A percentile compares a stretch with the other conserved stretches of the same genome.
These are phyloP conservation scores for Ophiosphaerella herpotricha DNA, from an alignment of 2,329 filamentous ascomycete species.

Conservation along the genomic window DNA sequence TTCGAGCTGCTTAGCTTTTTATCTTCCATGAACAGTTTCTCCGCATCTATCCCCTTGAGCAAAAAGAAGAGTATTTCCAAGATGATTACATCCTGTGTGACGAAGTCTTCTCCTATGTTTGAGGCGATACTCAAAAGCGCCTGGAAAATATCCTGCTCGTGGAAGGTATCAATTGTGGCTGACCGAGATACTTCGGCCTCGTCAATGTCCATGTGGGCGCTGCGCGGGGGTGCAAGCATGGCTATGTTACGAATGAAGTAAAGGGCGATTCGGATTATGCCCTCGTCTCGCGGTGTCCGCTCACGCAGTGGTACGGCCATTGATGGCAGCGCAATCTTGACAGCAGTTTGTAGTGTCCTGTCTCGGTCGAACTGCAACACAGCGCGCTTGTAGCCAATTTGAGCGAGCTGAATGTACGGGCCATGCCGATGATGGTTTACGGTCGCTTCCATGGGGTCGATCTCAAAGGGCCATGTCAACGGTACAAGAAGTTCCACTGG, in stretches of 20 bases:
- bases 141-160: constrained; percentile 87
- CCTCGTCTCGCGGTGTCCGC: constrained; percentile 78
- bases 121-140: constrained; percentile 85
- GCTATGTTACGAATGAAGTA: constrained; percentile 89
- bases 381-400: constrained; percentile 86
- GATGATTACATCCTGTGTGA: constrained; percentile 82
- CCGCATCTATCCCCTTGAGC: constrained; percentile 83
- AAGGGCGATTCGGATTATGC: constrained; percentile 86
- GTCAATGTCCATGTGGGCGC: constrained; percentile 79
- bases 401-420: constrained; percentile 84
- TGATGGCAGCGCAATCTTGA: constrained; percentile 80
- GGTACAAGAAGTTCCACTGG: constrained; percentile 84
- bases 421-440: constrained; percentile 91
- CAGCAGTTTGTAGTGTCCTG: constrained; percentile 77
- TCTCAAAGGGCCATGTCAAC: constrained; percentile 90
- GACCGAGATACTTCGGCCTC: constrained; percentile 88
- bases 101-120: constrained; percentile 92
- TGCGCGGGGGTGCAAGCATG: constrained; percentile 76
- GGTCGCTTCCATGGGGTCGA: constrained; percentile 78
- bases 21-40: constrained; percentile 84
- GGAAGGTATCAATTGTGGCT: constrained; percentile 84
- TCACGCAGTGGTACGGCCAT: constrained; percentile 81
- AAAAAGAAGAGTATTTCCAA: constrained; percentile 93
- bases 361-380: constrained; percentile 82
- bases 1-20: constrained; percentile 70